Base-by-base conservation (phyloP, 768 basidiomycete species). In the Calocybe cyanea region DNA sequence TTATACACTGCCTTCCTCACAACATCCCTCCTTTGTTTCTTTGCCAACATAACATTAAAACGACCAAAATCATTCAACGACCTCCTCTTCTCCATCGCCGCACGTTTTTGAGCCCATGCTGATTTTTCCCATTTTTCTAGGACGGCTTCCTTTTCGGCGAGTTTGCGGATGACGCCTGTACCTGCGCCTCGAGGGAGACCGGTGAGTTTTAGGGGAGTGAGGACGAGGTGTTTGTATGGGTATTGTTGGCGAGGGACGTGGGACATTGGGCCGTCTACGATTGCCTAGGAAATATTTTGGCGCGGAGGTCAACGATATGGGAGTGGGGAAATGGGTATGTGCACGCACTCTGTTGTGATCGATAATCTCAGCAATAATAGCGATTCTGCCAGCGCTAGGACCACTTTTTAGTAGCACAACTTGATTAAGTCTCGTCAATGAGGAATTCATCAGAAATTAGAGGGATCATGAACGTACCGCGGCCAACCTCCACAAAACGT, bases 401-500 rank as follows among this genome's bases (percentile, higher is more conserved):
- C 95, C 95, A 48, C 84, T 68, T 67, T 87, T 89, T 73, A 98
- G 78, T 72, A 98, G 92, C 66, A 97, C 92, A 52, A 97, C 92
- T 86, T 52, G 0, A 25, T n/a, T 17, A 38, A 5, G 3, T 39
- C n/a, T 44, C 38, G 54, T 50, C 18, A 44, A 43, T 44, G 34
- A 21, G 14, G 35, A 38, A 42, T 31, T 5, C 28, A n/a, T 7
- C 7, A 31, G 18, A 21, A 40, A 42, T 9, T 17, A 13, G 57
- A 10, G 8, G 9, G 3, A 17, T 19, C 17, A 23, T n/a, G 15
- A 6, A 61, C 77, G 50, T 57, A 91, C 88, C 89, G 63, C 95
- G 90, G 64, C 95, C 95, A 66, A 97, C 92, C 82, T 99, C 89
- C 63, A 97, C 94, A 71, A 95, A 97, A 52, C 92, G 90, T 72